Evolutionary conservation across 1,139 yeast species (phyloP).

Genomic region (Geotrichum aggregatum): DNA sequence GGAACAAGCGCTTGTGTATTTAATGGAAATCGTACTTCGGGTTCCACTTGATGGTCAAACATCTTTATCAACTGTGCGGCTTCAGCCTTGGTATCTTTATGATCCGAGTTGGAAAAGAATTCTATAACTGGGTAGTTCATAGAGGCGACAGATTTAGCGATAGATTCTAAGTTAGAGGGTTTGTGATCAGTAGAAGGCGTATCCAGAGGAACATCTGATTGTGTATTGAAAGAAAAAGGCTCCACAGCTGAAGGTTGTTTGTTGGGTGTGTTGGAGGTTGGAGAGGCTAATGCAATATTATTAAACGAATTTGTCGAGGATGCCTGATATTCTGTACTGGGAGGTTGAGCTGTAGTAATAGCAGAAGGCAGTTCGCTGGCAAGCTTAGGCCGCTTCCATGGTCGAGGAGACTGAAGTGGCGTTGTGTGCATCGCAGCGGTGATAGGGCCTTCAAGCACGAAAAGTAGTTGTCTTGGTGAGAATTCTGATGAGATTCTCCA

Average conservation of each 20-base stretch:
- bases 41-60: slow-evolving; percentile 6
- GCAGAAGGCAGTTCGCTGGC: not conserved
- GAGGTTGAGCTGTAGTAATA: not conserved
- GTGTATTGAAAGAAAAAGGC: slow-evolving; percentile 6
- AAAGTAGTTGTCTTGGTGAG: not conserved
- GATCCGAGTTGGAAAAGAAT: not conserved
- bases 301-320: not conserved
- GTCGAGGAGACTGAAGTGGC: not conserved
- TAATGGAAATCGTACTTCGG: not conserved
- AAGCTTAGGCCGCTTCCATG: slow-evolving; percentile 7
- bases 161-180: not conserved
- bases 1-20: slow-evolving; percentile 13
- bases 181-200: not conserved
- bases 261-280: not conserved
- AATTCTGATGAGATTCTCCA: not conserved
- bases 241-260: not conserved
- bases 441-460: too few relatives aligned
- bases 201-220: not conserved
- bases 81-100: not conserved
- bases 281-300: not conserved
- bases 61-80: slow-evolving; percentile 1
- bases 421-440: not conserved
- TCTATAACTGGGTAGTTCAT: slow-evolving; percentile 10
- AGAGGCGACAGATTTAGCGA: not conserved
- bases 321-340: not conserved